A percentile compares a stretch with the other conserved stretches of the same genome.
These are phyloP conservation scores for Ceratocystis alfenasii DNA, from an alignment of 2,329 filamentous ascomycete genomes.

Conservation along the genomic window DNA sequence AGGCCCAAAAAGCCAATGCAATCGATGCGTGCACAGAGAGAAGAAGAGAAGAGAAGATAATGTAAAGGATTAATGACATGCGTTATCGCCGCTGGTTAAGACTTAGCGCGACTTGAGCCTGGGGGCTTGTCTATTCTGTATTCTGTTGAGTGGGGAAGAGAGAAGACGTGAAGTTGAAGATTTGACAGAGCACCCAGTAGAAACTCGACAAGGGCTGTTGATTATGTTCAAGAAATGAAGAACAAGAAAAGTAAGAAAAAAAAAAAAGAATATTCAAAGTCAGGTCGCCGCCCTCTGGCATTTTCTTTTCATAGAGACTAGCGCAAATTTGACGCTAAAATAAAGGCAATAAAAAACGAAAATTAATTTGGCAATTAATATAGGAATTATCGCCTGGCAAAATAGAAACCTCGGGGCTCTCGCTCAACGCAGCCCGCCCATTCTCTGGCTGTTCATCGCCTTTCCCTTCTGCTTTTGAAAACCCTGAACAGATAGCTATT, in stretches of 20 bases:
- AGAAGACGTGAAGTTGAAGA: background rate
- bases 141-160: background rate
- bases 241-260: background rate
- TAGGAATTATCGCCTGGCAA: background rate
- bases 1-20: background rate
- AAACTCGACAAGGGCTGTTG: no score
- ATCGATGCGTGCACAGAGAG: background rate
- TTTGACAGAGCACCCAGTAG: background rate
- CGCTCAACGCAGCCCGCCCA: no score
- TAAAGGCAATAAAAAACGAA: no score
- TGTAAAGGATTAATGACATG: slow-evolving; percentile 12
- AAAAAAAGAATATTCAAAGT: background rate
- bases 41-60: slow-evolving; percentile 1
- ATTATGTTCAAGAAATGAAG: background rate
- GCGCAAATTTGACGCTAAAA: no score
- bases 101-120: background rate
- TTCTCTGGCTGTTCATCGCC: no score
- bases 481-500: background rate
- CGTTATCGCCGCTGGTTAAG: slow-evolving; percentile 3
- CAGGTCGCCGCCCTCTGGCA: no score
- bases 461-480: no score
- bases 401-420: background rate
- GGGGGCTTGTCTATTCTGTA: background rate
- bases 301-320: no score
- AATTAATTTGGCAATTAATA: no score